Base-by-base conservation (phyloP, 306 rosid species). In the Cicer pinnatifidum region DNA sequence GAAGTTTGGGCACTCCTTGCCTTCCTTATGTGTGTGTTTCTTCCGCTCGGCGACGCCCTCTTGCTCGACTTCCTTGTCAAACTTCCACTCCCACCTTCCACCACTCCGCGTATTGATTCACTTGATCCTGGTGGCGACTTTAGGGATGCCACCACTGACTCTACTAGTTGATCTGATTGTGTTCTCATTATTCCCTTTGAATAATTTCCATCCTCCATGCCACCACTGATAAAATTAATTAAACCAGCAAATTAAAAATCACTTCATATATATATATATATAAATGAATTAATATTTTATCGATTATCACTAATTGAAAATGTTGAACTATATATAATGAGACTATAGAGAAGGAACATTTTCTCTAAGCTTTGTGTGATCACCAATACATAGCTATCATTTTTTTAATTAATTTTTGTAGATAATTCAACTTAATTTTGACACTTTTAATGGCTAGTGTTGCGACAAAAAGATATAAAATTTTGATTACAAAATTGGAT, bases 21-120 rank as follows among this genome's bases (percentile, higher is more conserved):
- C 86, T 91, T 94, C 86, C 97, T 85, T 11, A 94, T 94, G 86
- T 87, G 93, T 0, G 92, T 52, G 88, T 86, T 88, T 61, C 43
- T 91, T 2, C 87, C 73, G 3, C 87, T 82, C 15, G 97, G 96
- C 0, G 97, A 88, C 19, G 81, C 64, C 72, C 85, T 72, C 86
- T 78, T 40, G 46, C 97, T 88, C 1, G 97, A 87, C 82, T 87
- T 94, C 80, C 92, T 78, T 6, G 89, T 86, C 7, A 73, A 78
- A 0, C 75, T 75, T 11, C 68, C 80, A 0, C 84, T 75, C 1
- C 88, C 83, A 37, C 84, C 83, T 23, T 39, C 86, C 40, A 41
- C 83, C 45, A 12, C 59, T 35, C 45, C 67, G 2, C 33, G 4
- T 28, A 45, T 38, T 0, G 78, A 57, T 0, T 82, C 86, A 20